Evolutionary conservation across 106 monocot species (phyloP).

Genomic region (Acorus gramineus): DNA sequence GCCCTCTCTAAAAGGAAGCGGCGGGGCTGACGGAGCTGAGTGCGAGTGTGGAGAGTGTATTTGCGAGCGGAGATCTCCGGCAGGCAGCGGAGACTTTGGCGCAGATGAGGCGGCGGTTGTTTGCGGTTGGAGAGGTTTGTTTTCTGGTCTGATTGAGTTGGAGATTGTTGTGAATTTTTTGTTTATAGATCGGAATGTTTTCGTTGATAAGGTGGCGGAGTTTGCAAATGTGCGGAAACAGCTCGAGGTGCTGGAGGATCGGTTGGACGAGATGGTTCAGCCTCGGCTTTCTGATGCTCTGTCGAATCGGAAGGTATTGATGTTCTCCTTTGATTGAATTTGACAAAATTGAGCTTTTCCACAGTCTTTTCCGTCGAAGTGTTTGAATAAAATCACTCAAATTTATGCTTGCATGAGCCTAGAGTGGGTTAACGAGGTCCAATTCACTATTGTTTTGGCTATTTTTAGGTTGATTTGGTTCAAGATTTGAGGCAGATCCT

Average conservation of each 20-base stretch:
- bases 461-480: conserved; percentile 72
- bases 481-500: conserved; percentile 87
- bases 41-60: conserved; percentile 95
- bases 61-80: conserved; percentile 98
- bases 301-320: conserved; percentile 70
- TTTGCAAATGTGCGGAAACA: conserved; percentile 99
- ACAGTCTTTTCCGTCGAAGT: no score
- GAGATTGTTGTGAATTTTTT: background rate
- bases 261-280: conserved; percentile 93
- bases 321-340: no score
- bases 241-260: conserved; percentile 88
- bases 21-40: conserved; percentile 90
- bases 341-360: no score
- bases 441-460: background rate
- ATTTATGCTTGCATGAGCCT: no score
- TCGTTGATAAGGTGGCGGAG: conserved; percentile 94
- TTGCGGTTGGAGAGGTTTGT: conserved; percentile 87
- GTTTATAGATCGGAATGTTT: background rate
- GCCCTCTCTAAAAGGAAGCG: conserved; percentile 54
- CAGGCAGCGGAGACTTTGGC: conserved; percentile 95
- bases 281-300: conserved; percentile 86
- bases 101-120: conserved; percentile 94
- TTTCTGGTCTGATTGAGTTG: conserved; percentile 1
- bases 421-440: no score
- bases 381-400: no score